phyloP scores from a whole-genome alignment of 2,329 filamentous ascomycete species.

The Penicillium brasilianum region DNA sequence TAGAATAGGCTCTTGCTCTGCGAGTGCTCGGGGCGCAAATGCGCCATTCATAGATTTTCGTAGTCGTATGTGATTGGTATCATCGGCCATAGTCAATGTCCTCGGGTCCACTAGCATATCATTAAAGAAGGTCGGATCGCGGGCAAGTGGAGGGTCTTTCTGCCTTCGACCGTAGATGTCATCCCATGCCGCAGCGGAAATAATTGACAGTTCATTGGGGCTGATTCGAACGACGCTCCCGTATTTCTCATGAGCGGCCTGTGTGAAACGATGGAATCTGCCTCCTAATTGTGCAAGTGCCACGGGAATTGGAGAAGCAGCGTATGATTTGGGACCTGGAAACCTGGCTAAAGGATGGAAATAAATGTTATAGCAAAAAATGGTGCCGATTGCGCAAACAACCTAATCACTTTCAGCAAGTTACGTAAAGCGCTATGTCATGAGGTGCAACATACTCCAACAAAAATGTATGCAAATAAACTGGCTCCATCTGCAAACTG shows the following conservation, averaged over 20 bases:
- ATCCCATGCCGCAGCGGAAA: neutral
- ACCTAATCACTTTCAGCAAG: neutral
- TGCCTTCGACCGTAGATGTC: neutral
- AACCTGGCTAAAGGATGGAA: neutral
- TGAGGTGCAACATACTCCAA: neutral
- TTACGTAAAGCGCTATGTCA: neutral
- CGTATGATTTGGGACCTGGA: neutral
- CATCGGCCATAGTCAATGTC: neutral
- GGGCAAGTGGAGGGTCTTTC: neutral
- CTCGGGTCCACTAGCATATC: neutral
- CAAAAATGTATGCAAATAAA: neutral
- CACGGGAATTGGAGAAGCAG: neutral
- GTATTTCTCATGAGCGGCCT: neutral
- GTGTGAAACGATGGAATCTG: neutral
- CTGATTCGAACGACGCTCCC: neutral
- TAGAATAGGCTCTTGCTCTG: too few relatives aligned
- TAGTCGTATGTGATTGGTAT: neutral
- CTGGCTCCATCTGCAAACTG: neutral
- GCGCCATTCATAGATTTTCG: neutral
- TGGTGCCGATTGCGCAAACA: neutral
- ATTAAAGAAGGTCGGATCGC: neutral
- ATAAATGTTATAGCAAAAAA: neutral
- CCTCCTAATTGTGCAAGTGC: neutral
- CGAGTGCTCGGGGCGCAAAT: too few relatives aligned
- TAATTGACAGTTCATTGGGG: neutral